Conservation (phyloP, 106 monocot species). For the Platanthera guangdongensis region DNA sequence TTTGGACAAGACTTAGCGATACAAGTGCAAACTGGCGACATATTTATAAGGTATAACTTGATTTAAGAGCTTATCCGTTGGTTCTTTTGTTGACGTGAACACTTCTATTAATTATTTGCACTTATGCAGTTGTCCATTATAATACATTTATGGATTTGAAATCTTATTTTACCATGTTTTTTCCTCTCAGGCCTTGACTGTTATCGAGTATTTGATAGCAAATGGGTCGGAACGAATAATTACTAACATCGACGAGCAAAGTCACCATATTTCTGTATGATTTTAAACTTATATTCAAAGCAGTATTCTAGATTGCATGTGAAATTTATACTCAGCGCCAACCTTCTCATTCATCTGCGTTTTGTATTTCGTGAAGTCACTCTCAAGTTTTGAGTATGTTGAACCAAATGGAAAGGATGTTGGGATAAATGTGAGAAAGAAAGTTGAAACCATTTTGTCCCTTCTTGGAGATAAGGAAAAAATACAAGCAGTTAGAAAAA, state of each 20-base stretch:
- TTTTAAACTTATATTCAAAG: constrained; percentile 6
- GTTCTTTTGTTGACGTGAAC: neutral
- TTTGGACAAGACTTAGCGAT: constrained; percentile 75
- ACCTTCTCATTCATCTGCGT: neutral
- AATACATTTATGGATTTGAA: neutral
- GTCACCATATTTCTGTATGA: constrained; percentile 66
- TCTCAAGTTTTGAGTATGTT: constrained; percentile 80
- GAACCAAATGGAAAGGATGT: constrained; percentile 95
- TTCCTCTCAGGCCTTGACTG: constrained; percentile 59
- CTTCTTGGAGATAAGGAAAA: constrained; percentile 76
- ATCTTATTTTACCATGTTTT: neutral
- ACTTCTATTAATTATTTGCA: constrained; percentile 3
- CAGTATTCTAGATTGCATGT: neutral
- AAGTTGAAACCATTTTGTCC: constrained; percentile 67
- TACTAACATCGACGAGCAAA: constrained; percentile 84
- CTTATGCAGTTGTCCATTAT: neutral
- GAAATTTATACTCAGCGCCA: neutral
- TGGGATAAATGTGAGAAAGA: constrained; percentile 91
- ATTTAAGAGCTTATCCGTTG: neutral
- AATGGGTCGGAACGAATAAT: constrained; percentile 87
- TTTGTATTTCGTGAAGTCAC: constrained; percentile 43
- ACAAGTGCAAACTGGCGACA: constrained; percentile 77
- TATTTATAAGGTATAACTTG: constrained; percentile 69
- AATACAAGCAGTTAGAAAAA: constrained; percentile 67
- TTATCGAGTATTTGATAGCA: constrained; percentile 87